These are phyloP conservation scores for Batrachochytrium dendrobatidis DNA, from an alignment of 371 early-diverging fungal genomes.

Conservation along the genomic window DNA sequence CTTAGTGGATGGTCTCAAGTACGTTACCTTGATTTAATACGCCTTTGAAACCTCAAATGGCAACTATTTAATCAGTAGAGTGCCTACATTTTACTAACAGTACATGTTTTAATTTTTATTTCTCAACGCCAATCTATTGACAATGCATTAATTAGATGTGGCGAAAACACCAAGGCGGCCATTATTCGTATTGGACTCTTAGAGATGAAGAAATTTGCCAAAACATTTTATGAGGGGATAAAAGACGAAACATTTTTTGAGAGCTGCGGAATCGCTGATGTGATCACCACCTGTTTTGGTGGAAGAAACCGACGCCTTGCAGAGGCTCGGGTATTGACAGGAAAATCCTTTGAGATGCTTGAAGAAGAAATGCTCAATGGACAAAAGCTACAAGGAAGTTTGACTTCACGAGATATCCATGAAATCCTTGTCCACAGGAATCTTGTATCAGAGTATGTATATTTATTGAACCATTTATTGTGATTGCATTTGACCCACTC, in stretches of 20 bases:
- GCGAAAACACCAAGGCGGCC: constrained; percentile 95
- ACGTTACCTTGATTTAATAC: constrained; percentile 3
- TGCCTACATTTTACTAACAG: no score
- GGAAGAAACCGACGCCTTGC: constrained; percentile 95
- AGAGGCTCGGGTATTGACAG: constrained; percentile 81
- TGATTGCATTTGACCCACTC: not conserved
- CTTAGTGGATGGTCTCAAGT: constrained; percentile 80
- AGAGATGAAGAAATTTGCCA: constrained; percentile 92
- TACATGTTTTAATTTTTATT: no score
- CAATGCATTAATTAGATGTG: constrained; percentile 29
- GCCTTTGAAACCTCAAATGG: not conserved
- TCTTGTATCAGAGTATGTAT: constrained; percentile 49
- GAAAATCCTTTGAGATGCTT: constrained; percentile 82
- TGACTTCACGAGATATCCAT: constrained; percentile 85
- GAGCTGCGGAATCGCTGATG: constrained; percentile 83
- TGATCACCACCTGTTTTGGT: constrained; percentile 90
- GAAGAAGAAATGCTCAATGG: constrained; percentile 90
- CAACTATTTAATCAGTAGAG: no score
- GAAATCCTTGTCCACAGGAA: constrained; percentile 61
- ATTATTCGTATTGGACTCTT: constrained; percentile 92
- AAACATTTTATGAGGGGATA: constrained; percentile 69
- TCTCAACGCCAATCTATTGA: no score
- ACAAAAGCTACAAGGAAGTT: constrained; percentile 96
- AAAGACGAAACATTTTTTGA: constrained; percentile 89
- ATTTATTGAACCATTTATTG: not conserved